phyloP scores from a whole-genome alignment of 805 yeast genomes.

The Peterozyma toletana region DNA sequence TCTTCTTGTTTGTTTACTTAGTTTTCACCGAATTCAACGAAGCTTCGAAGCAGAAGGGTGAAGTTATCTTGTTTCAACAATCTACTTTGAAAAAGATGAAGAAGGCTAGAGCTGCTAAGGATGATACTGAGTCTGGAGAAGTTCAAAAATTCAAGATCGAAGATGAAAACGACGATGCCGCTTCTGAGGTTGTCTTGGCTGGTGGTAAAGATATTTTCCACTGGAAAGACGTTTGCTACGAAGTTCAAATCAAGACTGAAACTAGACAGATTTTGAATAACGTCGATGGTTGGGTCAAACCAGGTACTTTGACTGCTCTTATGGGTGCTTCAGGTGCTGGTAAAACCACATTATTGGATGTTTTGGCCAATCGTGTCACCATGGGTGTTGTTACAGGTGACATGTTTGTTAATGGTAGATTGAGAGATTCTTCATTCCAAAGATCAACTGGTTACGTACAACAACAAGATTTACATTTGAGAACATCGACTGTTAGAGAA shows the following conservation, averaged over 20 bases:
- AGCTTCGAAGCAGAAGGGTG: conserved; percentile 68
- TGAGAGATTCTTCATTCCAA: conserved; percentile 60
- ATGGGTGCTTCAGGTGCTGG: conserved; percentile 91
- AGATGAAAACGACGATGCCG: conserved; percentile 16
- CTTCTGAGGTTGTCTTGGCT: conserved; percentile 22
- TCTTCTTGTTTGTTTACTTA: conserved; percentile 49
- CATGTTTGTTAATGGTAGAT: conserved; percentile 62
- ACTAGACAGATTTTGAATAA: conserved; percentile 32
- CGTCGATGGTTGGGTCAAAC: conserved; percentile 69
- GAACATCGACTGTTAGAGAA: conserved; percentile 67
- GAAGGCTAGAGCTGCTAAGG: background rate
- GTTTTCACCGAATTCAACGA: conserved; percentile 47
- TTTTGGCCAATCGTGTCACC: conserved; percentile 63
- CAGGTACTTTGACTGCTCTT: conserved; percentile 74
- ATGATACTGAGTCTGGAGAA: conserved; percentile 1
- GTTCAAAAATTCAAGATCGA: conserved; percentile 10
- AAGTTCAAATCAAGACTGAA: conserved; percentile 47
- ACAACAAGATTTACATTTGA: conserved; percentile 73
- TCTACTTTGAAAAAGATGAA: conserved; percentile 20
- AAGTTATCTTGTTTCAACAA: conserved; percentile 52
- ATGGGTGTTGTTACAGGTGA: conserved; percentile 69
- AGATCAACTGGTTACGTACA: conserved; percentile 77
- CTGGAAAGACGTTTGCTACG: conserved; percentile 61
- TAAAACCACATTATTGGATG: conserved; percentile 70
- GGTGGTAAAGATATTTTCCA: conserved; percentile 44